phyloP scores from a whole-genome alignment of 2,329 filamentous ascomycete species.

The Aspergillus ruber region DNA sequence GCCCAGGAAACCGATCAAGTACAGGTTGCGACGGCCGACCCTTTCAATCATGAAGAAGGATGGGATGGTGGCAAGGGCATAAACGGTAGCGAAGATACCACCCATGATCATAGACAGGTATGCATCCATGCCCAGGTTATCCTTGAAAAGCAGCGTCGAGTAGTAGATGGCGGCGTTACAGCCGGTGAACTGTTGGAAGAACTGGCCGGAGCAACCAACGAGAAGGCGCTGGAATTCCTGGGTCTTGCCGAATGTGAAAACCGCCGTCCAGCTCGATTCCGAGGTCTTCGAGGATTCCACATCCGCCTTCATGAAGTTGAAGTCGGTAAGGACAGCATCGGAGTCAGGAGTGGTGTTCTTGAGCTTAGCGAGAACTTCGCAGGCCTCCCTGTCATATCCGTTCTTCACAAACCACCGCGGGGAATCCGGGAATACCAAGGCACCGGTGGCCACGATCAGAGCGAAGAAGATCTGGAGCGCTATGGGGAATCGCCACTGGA shows the following conservation, averaged over 20 bases:
- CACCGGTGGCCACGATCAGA: constrained; percentile 14
- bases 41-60: constrained; percentile 27
- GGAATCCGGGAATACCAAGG: constrained; percentile 42
- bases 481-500: constrained; percentile 41
- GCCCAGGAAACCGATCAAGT: constrained; percentile 25
- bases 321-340: constrained; percentile 20
- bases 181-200: constrained; percentile 41
- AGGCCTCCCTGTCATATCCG: constrained; percentile 42
- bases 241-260: constrained; percentile 25
- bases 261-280: constrained; percentile 16
- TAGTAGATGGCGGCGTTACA: constrained; percentile 44
- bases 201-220: constrained; percentile 24
- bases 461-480: constrained; percentile 44
- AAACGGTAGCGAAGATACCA: constrained; percentile 23
- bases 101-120: constrained; percentile 18
- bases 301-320: constrained; percentile 41
- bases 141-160: constrained; percentile 39
- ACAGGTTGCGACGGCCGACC: constrained; percentile 36
- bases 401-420: constrained; percentile 50
- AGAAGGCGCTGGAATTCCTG: constrained; percentile 26
- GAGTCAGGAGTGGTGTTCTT: constrained; percentile 34
- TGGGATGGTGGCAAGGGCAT: constrained; percentile 20
- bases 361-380: constrained; percentile 43
- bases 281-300: constrained; percentile 30
- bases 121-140: constrained; percentile 23